Evolutionary conservation across 495 filamentous ascomycete genomes (phyloP).

Genomic region (Articulospora tetracladia): DNA sequence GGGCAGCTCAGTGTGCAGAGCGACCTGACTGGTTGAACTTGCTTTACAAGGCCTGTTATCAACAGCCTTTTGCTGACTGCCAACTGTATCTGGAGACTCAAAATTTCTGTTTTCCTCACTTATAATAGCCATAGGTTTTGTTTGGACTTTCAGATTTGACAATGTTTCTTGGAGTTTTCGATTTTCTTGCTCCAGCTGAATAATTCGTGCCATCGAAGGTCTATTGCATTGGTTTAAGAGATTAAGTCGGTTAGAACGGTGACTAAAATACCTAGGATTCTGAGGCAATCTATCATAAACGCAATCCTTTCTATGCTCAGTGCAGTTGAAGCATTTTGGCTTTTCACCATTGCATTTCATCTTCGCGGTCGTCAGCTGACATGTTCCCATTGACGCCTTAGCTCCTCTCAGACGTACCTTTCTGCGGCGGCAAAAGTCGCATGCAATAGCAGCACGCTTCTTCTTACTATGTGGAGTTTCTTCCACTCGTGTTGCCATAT

Average conservation of each 20-base stretch:
- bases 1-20: no score
- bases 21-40: no score
- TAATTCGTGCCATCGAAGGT: neutral
- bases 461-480: no score
- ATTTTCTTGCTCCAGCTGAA: neutral
- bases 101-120: no score
- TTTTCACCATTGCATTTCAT: slow-evolving; percentile 1
- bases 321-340: neutral
- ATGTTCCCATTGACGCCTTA: neutral
- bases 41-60: no score
- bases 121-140: no score
- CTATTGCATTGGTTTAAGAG: no score
- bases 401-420: neutral
- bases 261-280: neutral
- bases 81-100: no score
- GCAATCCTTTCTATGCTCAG: slow-evolving; percentile 1
- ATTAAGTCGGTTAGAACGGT: no score
- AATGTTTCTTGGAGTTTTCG: neutral
- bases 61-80: no score
- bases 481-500: no score
- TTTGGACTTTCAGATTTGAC: no score
- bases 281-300: neutral
- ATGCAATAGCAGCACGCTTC: neutral
- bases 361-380: neutral
- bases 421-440: slow-evolving; percentile 3